Percentiles rank a stretch among this genome's conserved stretches.
phyloP scores from a whole-genome alignment of 768 basidiomycete genomes.

The Trametes cinnabarina region DNA sequence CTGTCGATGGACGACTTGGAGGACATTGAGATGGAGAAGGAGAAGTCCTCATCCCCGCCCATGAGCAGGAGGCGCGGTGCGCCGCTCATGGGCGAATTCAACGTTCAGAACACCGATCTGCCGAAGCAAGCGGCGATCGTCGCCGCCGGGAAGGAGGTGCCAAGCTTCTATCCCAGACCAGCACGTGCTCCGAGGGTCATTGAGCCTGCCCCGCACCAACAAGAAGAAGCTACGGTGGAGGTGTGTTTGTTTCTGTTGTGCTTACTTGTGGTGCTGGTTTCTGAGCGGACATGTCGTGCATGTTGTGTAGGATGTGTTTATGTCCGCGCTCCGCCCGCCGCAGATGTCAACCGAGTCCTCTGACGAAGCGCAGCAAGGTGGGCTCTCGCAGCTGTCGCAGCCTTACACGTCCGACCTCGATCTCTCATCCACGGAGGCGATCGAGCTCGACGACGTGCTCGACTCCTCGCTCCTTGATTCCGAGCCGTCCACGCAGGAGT shows the following conservation, averaged over 20 bases:
- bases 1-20: slow-evolving; percentile 41
- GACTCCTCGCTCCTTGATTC: slow-evolving; percentile 70
- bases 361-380: slow-evolving; percentile 31
- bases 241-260: slow-evolving; percentile 1
- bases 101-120: neutral
- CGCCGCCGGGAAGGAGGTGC: slow-evolving; percentile 5
- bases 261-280: neutral
- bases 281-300: neutral
- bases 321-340: slow-evolving; percentile 10
- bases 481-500: slow-evolving; percentile 35
- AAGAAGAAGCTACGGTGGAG: slow-evolving; percentile 3
- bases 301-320: slow-evolving; percentile 2
- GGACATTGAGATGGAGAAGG: slow-evolving; percentile 28
- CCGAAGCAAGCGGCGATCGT: slow-evolving; percentile 8
- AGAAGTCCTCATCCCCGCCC: neutral
- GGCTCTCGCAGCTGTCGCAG: slow-evolving; percentile 25
- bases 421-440: slow-evolving; percentile 46
- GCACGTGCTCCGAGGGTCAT: slow-evolving; percentile 4
- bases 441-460: slow-evolving; percentile 73
- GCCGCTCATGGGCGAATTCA: slow-evolving; percentile 42
- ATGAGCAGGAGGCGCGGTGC: slow-evolving; percentile 13
- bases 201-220: neutral
- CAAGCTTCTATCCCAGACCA: slow-evolving; percentile 20
- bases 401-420: slow-evolving; percentile 39
- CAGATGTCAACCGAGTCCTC: slow-evolving; percentile 30